Evolutionary conservation across 2,329 filamentous ascomycete genomes (phyloP), one percentile per base, ranked within the genome.

Genomic region (Penicillium sp.): DNA sequence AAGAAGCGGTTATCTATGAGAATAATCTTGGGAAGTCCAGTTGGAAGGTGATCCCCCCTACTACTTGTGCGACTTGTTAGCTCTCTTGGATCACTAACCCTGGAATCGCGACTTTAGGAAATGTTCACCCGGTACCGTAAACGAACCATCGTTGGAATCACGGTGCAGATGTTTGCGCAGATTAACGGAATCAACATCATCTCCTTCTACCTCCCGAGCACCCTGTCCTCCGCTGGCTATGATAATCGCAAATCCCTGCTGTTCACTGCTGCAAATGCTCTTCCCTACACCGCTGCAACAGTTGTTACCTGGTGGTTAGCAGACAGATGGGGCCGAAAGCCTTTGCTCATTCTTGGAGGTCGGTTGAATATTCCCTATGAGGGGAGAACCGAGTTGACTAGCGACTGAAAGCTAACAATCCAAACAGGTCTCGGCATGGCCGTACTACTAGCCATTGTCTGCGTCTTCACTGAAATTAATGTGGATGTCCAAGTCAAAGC

Each of bases 111-210:
- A 14, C 19, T 19, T n/a, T 14, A 70, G 68, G 73, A 76, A 65
- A 77, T 77, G 74, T 76, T 76, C 52, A 77, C 73, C 7, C 67
- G 68, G 5, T 77, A 77, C 51, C 71, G 73, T 37, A 76, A 76
- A 54, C 69, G 73, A n/a, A 75, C 73, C 3, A 69, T 75, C 30
- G 70, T 75, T 31, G 74, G 72, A 46, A 74, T 76, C 52, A 75
- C 72, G 0, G 73, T 70, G 9, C 72, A 75, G 37, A 75, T 75
- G 72, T 75, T 73, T 40, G 72, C 74, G 1, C 72, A 75, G 44
- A 65, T 76, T 33, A 75, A 75, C 60, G 74, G 74, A 25, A 76
- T 75, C 62, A 76, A 76, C 61, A 71, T 76, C 61, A 75, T 76
- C 55, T 75, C 74, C 5, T 76, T 76, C 59, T 77, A 77, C 48